Evolutionary conservation across 805 yeast genomes (phyloP).

Genomic region (Debaryomyces tyrocola): DNA sequence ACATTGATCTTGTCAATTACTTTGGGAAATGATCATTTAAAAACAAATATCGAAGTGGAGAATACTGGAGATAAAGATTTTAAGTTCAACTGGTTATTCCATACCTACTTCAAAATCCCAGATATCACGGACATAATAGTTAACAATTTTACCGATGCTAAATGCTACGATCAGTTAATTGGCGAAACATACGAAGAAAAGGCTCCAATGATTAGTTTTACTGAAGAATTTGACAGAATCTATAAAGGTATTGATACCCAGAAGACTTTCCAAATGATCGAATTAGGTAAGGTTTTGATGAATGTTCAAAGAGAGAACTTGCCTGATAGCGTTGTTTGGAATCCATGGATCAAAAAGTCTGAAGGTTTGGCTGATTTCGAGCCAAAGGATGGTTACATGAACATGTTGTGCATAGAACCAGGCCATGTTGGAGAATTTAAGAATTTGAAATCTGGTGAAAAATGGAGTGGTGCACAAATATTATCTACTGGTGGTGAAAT

Average conservation of each 20-base stretch:
- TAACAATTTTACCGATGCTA: constrained; percentile 71
- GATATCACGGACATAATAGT: constrained; percentile 80
- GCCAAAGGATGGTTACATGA: constrained; percentile 79
- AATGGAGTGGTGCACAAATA: constrained; percentile 73
- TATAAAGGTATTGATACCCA: constrained; percentile 60
- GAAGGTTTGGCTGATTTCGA: constrained; percentile 81
- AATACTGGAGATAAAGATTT: constrained; percentile 66
- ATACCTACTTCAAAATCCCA: constrained; percentile 74
- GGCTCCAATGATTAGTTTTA: constrained; percentile 71
- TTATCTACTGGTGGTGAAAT: constrained; percentile 59
- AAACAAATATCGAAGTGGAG: constrained; percentile 71
- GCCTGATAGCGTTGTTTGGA: constrained; percentile 87
- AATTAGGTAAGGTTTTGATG: constrained; percentile 68
- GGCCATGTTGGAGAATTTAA: constrained; percentile 79
- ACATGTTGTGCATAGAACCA: constrained; percentile 94
- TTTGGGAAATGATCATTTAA: constrained; percentile 56
- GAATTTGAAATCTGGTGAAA: constrained; percentile 63
- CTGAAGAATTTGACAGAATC: constrained; percentile 82
- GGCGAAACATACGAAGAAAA: constrained; percentile 62
- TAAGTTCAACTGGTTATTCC: constrained; percentile 94
- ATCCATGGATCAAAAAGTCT: constrained; percentile 91
- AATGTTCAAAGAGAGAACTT: constrained; percentile 65
- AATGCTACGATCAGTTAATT: constrained; percentile 75
- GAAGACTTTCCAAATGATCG: constrained; percentile 65
- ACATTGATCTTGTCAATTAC: constrained; percentile 70